Base-by-base conservation (phyloP, 257 asterid genomes). In the Fraxinus americana region DNA sequence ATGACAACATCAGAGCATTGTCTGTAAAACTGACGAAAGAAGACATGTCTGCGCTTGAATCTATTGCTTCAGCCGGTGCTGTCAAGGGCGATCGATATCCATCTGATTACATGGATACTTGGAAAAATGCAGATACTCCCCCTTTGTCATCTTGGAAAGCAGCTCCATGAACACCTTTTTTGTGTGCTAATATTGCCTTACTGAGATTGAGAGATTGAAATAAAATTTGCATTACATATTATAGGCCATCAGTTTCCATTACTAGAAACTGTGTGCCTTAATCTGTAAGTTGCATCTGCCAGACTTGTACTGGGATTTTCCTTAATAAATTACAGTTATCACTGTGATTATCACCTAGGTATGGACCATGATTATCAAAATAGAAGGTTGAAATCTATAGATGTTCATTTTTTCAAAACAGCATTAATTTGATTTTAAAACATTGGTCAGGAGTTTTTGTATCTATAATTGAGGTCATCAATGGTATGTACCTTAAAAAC, bases 1-100 rank as follows among this genome's bases (percentile, higher is more conserved):
- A 72, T 45, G 82, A 83, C 67, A 83, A 83, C 61, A 76, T 80
- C 19, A 77, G 19, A 76, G 86, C 86, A 21, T 38, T 83, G 30
- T 80, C 84, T 2, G 67, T 76, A 10, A 76, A 32, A 35, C 78
- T 80, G n/a, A 71, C 82, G 16, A 25, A 52, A 45, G 73, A 80
- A 59, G 86, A 83, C 67, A 76, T 48, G 57, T 6, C n/a, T 0
- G 57, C 0, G n/a, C 57, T 48, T 16, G n/a, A 48, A 48, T 48
- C 57, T 76, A 79, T 80, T 50, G 76, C 59, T 23, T 82, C 85
- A 19, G 78, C 81, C 35, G 72, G 65, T 30, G 81, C 76, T 19
- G 70, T 81, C 36, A 78, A 81, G 27, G 84, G 84, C 4, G 84
- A 76, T 13, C 41, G 84, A 1, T 50, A 71, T 2, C 0, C 41